Base-by-base conservation (phyloP, 1,139 yeast species). In the Suhomyces taliae region DNA sequence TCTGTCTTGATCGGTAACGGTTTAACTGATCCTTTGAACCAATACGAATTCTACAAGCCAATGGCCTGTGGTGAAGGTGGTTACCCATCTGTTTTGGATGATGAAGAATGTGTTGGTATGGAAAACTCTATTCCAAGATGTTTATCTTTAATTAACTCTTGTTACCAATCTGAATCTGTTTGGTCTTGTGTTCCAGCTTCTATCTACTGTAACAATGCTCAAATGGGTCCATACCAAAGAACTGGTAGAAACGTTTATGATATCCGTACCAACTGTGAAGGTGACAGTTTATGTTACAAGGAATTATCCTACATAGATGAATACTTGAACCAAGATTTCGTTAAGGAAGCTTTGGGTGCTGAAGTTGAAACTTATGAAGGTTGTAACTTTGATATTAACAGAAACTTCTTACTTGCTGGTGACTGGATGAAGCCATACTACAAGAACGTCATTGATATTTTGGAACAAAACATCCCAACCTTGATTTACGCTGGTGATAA, bases 11-110 rank as follows among this genome's bases (percentile, higher is more conserved):
- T 93, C 62, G 99, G 99, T 64, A 93, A 93, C 65, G 99, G 99
- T 49, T 81, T 93, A 63, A 90, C 97, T 46, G 98, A 93, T 69
- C 91, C 96, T 12, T 80, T 89, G 66, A 82, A 83, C 53, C 99
- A 93, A 73, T 88, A 87, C 67, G 87, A 85, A 58, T 83, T 83
- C 67, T 93, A 90, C 70, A 87, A 88, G 72, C 96, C 95, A 67
- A 93, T 93, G 99, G 98, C 97, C 9, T 93, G 99, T 70, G 97
- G 97, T 55, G 76, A 82, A 60, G 96, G 96, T 62, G 98, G 97
- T 41, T 87, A 84, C 56, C 86, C 87, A 36, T 76, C 95, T 8
- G 95, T 90, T 8, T 74, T 93, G 59, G 74, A 79, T 35, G 88
- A 86, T 43, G 91, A 86, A 53, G 85, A 87, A 66, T 93, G 99